Evolutionary conservation across 345 rosid species (phyloP).

Genomic region (Passiflora organensis): DNA sequence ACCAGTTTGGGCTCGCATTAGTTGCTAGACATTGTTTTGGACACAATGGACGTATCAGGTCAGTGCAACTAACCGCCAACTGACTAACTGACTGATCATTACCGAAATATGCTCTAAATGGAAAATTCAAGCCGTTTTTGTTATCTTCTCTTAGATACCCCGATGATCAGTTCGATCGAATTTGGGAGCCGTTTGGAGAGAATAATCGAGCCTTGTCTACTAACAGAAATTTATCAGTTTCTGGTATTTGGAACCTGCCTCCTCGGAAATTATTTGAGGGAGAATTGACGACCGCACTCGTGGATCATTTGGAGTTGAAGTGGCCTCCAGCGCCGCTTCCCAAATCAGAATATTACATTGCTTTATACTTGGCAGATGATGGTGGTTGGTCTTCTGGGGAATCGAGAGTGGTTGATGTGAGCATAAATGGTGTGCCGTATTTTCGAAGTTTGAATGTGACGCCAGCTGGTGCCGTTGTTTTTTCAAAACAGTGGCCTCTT

Average conservation of each 20-base stretch:
- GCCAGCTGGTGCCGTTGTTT: conserved; percentile 52
- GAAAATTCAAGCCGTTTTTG: too few relatives aligned
- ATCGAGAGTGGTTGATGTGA: conserved; percentile 48
- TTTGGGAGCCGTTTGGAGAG: conserved; percentile 63
- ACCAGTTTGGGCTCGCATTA: conserved; percentile 40
- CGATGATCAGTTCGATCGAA: conserved; percentile 71
- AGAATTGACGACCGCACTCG: conserved; percentile 36
- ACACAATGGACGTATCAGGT: conserved; percentile 52
- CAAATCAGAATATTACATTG: conserved; percentile 50
- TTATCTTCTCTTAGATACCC: conserved; percentile 66
- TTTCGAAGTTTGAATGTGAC: conserved; percentile 54
- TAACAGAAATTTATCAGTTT: conserved; percentile 47
- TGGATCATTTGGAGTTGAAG: conserved; percentile 44
- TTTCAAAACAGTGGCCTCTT: conserved; percentile 69
- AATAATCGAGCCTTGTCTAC: conserved; percentile 24
- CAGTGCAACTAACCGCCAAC: neutral
- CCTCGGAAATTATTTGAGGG: conserved; percentile 69
- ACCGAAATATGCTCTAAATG: too few relatives aligned
- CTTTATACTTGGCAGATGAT: conserved; percentile 74
- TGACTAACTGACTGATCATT: too few relatives aligned
- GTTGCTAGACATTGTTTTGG: conserved; percentile 81
- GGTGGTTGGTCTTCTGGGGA: conserved; percentile 26
- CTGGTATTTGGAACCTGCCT: conserved; percentile 92
- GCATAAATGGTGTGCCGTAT: conserved; percentile 53
- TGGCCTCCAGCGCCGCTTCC: conserved; percentile 61